A percentile compares a stretch with the other conserved stretches of the same genome.
phyloP scores from a whole-genome alignment of 2,329 filamentous ascomycete genomes.

The Orbilia blumenaviensis region DNA sequence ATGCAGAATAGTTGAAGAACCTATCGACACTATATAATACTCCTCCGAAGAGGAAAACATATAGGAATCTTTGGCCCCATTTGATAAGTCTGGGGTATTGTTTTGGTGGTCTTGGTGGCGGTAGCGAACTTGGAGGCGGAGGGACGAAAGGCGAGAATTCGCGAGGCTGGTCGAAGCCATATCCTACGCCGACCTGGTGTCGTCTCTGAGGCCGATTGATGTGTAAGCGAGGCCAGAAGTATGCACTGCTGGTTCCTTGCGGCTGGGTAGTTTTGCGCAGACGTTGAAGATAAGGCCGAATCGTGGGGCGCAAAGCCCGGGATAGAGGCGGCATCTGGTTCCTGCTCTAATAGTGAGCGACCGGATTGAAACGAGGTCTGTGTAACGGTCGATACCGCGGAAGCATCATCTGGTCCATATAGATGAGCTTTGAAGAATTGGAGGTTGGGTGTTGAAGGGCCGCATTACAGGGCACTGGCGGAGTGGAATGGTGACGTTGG shows the following conservation, averaged over 20 bases:
- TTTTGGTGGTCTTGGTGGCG: constrained; percentile 74
- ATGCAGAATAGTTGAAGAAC: constrained; percentile 78
- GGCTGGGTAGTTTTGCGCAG: constrained; percentile 7
- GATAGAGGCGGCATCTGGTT: constrained; percentile 34
- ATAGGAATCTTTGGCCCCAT: constrained; percentile 79
- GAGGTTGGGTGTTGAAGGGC: not conserved
- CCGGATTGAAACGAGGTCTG: constrained; percentile 6
- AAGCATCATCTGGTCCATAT: constrained; percentile 34
- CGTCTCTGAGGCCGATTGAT: constrained; percentile 34
- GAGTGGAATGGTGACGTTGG: constrained; percentile 20
- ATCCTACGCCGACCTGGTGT: constrained; percentile 47
- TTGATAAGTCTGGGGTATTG: constrained; percentile 73
- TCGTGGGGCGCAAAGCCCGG: constrained; percentile 38
- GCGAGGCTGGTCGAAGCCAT: constrained; percentile 51
- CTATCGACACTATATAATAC: constrained; percentile 74
- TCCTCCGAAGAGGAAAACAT: constrained; percentile 70
- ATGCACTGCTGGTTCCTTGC: not conserved
- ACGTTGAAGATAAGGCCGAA: constrained; percentile 34
- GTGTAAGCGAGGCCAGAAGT: constrained; percentile 8
- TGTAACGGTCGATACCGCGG: not conserved
- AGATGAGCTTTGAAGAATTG: constrained; percentile 1
- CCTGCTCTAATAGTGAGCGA: constrained; percentile 1
- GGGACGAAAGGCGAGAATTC: constrained; percentile 74
- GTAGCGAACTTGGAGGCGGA: constrained; percentile 80
- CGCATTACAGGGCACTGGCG: constrained; percentile 10